Evolutionary conservation across 2,329 filamentous ascomycete genomes (phyloP).

Genomic region (Penicillium sp.): DNA sequence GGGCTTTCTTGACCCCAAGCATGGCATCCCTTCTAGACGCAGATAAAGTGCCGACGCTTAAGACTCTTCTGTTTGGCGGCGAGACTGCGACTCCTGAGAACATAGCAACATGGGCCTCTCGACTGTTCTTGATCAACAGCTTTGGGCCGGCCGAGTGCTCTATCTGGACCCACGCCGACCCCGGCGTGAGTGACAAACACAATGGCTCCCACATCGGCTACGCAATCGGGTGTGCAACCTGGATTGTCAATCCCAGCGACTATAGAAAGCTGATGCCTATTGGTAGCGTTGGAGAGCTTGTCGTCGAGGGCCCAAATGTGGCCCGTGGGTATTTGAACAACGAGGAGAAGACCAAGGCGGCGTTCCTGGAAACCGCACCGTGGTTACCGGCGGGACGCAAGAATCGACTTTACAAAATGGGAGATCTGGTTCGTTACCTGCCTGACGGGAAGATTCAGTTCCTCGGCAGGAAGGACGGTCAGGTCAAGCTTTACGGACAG

Average conservation of each 20-base stretch:
- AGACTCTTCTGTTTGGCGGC: background rate
- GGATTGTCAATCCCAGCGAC: constrained; percentile 1
- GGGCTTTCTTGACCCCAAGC: background rate
- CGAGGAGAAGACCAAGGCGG: background rate
- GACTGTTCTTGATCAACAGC: background rate
- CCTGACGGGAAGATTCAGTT: constrained; percentile 13
- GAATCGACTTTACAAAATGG: background rate
- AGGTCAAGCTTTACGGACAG: constrained; percentile 11
- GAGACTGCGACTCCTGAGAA: background rate
- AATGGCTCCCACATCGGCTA: background rate
- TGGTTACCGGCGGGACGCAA: background rate
- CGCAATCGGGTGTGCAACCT: background rate
- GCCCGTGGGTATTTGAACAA: background rate
- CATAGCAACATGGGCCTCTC: background rate
- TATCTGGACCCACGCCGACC: background rate
- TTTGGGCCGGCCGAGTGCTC: background rate
- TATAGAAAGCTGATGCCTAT: background rate
- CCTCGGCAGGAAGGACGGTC: constrained; percentile 23
- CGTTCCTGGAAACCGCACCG: background rate
- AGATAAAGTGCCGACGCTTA: background rate
- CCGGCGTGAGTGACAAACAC: background rate
- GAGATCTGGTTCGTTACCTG: constrained; percentile 14
- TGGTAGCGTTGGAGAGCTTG: background rate
- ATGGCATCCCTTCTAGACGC: background rate
- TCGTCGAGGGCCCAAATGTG: background rate